Conservation (phyloP, 352 stramenopile genomes). For the Phytophthora capsici region DNA sequence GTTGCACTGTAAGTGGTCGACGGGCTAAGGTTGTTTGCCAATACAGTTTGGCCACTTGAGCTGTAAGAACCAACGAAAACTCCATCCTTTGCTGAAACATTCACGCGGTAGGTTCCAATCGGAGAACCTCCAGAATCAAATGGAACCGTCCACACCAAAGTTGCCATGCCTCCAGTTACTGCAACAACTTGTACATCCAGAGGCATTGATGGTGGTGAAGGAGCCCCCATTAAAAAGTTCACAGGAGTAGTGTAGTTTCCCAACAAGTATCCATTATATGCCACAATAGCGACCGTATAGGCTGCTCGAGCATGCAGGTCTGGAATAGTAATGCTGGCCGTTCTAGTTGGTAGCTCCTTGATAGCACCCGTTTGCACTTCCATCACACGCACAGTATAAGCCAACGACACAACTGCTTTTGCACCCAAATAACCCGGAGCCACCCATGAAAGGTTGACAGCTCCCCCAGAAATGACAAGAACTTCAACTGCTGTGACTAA, state of each 20-base stretch:
- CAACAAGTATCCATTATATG: conserved; percentile 29
- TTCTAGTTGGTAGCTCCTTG: conserved; percentile 23
- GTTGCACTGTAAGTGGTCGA: conserved; percentile 42
- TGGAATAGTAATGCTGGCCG: conserved; percentile 23
- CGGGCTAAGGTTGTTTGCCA: conserved; percentile 38
- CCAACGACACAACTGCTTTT: conserved; percentile 34
- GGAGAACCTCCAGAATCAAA: conserved; percentile 48
- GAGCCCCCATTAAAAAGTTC: conserved; percentile 24
- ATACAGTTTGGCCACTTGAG: background rate
- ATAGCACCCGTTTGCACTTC: conserved; percentile 16
- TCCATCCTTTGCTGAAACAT: conserved; percentile 8
- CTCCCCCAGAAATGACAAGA: conserved; percentile 35
- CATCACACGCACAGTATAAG: conserved; percentile 34
- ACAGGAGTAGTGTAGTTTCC: conserved; percentile 24
- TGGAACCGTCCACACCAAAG: conserved; percentile 50
- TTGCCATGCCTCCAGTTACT: conserved; percentile 49
- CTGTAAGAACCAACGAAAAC: conserved; percentile 5
- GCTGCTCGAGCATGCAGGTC: conserved; percentile 33
- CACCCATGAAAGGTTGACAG: conserved; percentile 39
- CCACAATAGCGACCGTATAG: conserved; percentile 43
- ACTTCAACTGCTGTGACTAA: conserved; percentile 22
- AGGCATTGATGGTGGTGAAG: conserved; percentile 40
- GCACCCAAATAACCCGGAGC: conserved; percentile 40
- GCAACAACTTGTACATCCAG: conserved; percentile 28
- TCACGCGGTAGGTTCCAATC: conserved; percentile 44